phyloP scores from a whole-genome alignment of 1,284 basidiomycete species.

The Lignosus rhinocerotis region DNA sequence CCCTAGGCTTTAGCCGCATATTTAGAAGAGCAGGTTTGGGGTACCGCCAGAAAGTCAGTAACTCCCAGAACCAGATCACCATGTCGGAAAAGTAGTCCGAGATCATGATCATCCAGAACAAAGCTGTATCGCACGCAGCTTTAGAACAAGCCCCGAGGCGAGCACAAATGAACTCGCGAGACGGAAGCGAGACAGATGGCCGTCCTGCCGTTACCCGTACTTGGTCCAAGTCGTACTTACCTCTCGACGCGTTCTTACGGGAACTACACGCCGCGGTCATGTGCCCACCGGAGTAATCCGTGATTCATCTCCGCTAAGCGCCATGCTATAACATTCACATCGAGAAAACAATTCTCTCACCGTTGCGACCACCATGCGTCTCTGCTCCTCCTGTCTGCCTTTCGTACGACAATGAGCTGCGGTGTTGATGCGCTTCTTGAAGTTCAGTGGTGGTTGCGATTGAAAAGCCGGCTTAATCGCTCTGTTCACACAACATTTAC shows the following conservation, averaged over 20 bases:
- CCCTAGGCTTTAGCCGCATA: slow-evolving; percentile 60
- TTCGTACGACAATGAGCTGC: slow-evolving; percentile 51
- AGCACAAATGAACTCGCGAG: neutral
- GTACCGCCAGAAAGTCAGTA: slow-evolving; percentile 23
- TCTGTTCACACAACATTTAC: slow-evolving; percentile 64
- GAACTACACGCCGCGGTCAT: slow-evolving; percentile 17
- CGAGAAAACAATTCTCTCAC: slow-evolving; percentile 24
- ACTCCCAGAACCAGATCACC: slow-evolving; percentile 27
- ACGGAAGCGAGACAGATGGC: neutral
- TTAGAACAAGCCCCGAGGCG: neutral
- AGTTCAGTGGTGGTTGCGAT: slow-evolving; percentile 51
- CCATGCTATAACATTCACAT: slow-evolving; percentile 13
- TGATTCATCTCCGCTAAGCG: slow-evolving; percentile 15
- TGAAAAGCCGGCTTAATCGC: slow-evolving; percentile 73
- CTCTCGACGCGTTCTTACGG: slow-evolving; percentile 11
- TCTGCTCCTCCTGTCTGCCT: slow-evolving; percentile 54
- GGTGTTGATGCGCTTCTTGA: slow-evolving; percentile 39
- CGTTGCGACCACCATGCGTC: slow-evolving; percentile 45
- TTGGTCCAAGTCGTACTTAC: slow-evolving; percentile 1
- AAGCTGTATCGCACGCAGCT: slow-evolving; percentile 3
- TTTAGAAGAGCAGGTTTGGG: slow-evolving; percentile 46
- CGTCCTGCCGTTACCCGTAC: slow-evolving; percentile 6
- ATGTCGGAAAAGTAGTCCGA: slow-evolving; percentile 15
- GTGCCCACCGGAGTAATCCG: slow-evolving; percentile 10
- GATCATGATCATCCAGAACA: slow-evolving; percentile 12